A percentile compares a stretch with the other conserved stretches of the same genome.
phyloP scores from a whole-genome alignment of 2,329 filamentous ascomycete genomes.

The Xylaria sp. region DNA sequence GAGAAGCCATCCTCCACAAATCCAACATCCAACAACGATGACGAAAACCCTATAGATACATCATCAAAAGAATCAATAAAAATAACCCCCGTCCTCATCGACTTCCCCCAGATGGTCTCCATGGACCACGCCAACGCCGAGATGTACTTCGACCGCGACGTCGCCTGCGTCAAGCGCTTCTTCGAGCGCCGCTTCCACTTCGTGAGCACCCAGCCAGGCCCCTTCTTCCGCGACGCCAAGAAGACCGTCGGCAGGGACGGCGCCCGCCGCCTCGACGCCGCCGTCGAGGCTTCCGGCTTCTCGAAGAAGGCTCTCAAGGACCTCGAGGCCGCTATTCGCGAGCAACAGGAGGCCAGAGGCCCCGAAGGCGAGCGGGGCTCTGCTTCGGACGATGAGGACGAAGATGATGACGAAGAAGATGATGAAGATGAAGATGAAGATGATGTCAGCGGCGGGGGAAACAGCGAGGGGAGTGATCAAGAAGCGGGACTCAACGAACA shows the following conservation, averaged over 20 bases:
- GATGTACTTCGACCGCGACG: slow-evolving; percentile 97
- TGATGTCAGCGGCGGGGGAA: slow-evolving; percentile 41
- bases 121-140: slow-evolving; percentile 93
- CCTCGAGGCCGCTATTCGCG: slow-evolving; percentile 87
- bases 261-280: slow-evolving; percentile 79
- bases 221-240: slow-evolving; percentile 85
- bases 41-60: slow-evolving; percentile 15
- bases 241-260: slow-evolving; percentile 76
- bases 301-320: slow-evolving; percentile 98
- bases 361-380: slow-evolving; percentile 53
- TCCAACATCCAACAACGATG: slow-evolving; percentile 31
- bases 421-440: slow-evolving; percentile 51
- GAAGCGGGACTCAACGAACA: slow-evolving; percentile 38
- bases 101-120: slow-evolving; percentile 98
- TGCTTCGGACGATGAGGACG: slow-evolving; percentile 51
- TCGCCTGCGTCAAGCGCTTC: slow-evolving; percentile 94
- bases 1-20: slow-evolving; percentile 3
- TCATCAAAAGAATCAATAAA: slow-evolving; percentile 10
- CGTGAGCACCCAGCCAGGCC: slow-evolving; percentile 81
- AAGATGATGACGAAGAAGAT: slow-evolving; percentile 50
- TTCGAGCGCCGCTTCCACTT: slow-evolving; percentile 93
- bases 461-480: slow-evolving; percentile 45
- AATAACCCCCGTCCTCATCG: slow-evolving; percentile 87
- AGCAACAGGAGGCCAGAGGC: slow-evolving; percentile 69
- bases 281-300: slow-evolving; percentile 92